These are phyloP conservation scores for Craterostigma plantagineum DNA, from an alignment of 257 asterid genomes.

Conservation along the genomic window DNA sequence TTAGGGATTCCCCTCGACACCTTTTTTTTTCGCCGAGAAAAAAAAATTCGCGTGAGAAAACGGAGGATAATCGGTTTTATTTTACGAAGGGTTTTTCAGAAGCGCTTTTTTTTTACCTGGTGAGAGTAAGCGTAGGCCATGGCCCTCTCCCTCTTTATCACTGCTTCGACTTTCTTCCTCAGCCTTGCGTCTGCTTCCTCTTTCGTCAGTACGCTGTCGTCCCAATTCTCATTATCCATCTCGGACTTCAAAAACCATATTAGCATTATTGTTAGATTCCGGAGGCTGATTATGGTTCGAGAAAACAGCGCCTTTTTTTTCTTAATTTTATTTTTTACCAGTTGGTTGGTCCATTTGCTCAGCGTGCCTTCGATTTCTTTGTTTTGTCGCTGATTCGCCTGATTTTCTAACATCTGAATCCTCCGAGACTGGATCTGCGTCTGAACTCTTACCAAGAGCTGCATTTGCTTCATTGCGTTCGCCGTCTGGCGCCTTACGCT, in stretches of 20 bases:
- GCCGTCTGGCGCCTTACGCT: conserved; percentile 76
- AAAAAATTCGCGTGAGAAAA: too few species aligned
- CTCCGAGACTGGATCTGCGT: conserved; percentile 76
- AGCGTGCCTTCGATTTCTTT: background rate
- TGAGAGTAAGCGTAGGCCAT: conserved; percentile 87
- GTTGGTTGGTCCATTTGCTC: conserved; percentile 40
- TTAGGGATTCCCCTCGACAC: background rate
- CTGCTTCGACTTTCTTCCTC: conserved; percentile 71
- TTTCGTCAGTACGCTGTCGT: conserved; percentile 63
- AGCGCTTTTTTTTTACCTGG: too few species aligned
- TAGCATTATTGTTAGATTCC: conserved; percentile 2
- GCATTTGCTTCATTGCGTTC: conserved; percentile 78
- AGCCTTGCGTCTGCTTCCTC: conserved; percentile 65
- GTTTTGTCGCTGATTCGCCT: conserved; percentile 74
- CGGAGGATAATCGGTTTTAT: too few species aligned
- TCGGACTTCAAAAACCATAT: conserved; percentile 17
- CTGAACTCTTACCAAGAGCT: conserved; percentile 68
- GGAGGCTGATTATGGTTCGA: conserved; percentile 1
- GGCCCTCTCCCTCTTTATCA: conserved; percentile 88
- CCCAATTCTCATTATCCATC: conserved; percentile 87
- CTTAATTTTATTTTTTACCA: conserved; percentile 65
- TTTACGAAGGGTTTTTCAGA: too few species aligned
- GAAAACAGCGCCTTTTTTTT: too few species aligned
- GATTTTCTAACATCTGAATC: conserved; percentile 76
- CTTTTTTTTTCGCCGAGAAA: background rate